Evolutionary conservation across 306 rosid species (phyloP).

Genomic region (Trifolium fragiferum): DNA sequence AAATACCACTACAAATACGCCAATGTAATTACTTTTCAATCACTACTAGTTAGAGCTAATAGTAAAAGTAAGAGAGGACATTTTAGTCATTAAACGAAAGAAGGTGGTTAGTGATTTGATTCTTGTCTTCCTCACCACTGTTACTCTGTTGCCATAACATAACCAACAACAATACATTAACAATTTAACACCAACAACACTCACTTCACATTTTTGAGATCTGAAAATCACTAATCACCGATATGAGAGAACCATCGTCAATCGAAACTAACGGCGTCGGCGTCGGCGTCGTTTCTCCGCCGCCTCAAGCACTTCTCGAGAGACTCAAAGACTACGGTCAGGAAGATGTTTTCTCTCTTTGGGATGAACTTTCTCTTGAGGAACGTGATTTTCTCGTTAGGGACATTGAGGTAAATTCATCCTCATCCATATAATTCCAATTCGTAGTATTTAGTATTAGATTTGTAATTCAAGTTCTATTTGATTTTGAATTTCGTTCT

Average conservation of each 20-base stretch:
- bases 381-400: slow-evolving; percentile 83
- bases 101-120: slow-evolving; percentile 55
- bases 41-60: background rate
- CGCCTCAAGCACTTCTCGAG: slow-evolving; percentile 85
- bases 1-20: background rate
- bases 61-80: slow-evolving; percentile 33
- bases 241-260: slow-evolving; percentile 58
- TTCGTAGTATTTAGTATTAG: background rate
- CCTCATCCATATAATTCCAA: slow-evolving; percentile 6
- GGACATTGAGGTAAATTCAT: slow-evolving; percentile 70
- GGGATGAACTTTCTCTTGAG: slow-evolving; percentile 88
- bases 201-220: slow-evolving; percentile 30
- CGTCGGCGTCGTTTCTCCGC: slow-evolving; percentile 45
- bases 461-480: slow-evolving; percentile 23
- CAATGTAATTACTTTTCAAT: background rate
- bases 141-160: slow-evolving; percentile 41
- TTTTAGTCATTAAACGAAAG: slow-evolving; percentile 29
- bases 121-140: slow-evolving; percentile 59
- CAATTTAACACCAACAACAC: slow-evolving; percentile 19
- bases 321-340: slow-evolving; percentile 97
- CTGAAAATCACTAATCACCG: slow-evolving; percentile 31
- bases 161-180: slow-evolving; percentile 30
- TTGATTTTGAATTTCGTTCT: background rate
- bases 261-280: slow-evolving; percentile 53
- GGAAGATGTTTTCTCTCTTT: slow-evolving; percentile 86